Evolutionary conservation across 257 asterid genomes (phyloP).

Genomic region (Solanum tarapatanum): DNA sequence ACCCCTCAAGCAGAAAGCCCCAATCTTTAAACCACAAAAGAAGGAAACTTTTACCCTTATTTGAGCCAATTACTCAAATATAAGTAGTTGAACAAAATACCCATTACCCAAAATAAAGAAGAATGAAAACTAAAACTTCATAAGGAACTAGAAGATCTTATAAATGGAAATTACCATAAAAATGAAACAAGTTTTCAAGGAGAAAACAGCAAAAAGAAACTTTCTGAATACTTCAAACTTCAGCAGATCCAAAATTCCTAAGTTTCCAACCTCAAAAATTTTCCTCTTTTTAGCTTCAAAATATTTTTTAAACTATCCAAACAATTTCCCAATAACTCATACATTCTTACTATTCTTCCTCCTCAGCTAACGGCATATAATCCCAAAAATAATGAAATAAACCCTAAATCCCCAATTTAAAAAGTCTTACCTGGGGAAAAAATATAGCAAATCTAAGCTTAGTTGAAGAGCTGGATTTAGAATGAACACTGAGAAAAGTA

Average conservation of each 20-base stretch:
- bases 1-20: not conserved
- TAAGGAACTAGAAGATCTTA: not conserved
- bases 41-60: not conserved
- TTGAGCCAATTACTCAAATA: not conserved
- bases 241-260: not conserved
- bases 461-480: slow-evolving; percentile 27
- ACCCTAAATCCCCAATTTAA: not conserved
- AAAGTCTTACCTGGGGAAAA: not conserved
- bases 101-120: not conserved
- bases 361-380: not conserved
- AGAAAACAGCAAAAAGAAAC: not conserved
- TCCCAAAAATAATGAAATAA: not conserved
- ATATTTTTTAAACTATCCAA: not conserved
- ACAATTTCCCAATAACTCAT: not conserved
- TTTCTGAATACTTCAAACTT: not conserved
- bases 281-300: slow-evolving; percentile 3
- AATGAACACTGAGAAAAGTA: slow-evolving; percentile 29
- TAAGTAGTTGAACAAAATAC: not conserved
- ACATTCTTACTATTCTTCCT: not conserved
- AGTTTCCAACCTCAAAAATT: not conserved
- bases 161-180: not conserved
- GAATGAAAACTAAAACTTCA: not conserved
- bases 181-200: not conserved
- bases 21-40: not conserved
- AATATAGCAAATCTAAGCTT: slow-evolving; percentile 19